These are phyloP conservation scores for Solanum corneliomulleri DNA, from an alignment of 257 asterid genomes.

Conservation along the genomic window DNA sequence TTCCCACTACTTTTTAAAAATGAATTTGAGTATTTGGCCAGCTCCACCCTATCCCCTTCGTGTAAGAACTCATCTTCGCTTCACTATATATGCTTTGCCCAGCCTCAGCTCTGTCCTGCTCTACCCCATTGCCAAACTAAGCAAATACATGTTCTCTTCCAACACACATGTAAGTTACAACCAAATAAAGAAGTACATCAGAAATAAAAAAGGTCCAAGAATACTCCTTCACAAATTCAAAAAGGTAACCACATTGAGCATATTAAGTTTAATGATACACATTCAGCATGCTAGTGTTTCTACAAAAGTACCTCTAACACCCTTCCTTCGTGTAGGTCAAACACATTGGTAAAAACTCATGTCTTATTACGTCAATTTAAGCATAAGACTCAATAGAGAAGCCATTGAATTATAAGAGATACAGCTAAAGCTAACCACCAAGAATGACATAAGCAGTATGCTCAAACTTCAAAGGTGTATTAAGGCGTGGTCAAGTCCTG, in stretches of 20 bases:
- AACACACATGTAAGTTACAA: neutral
- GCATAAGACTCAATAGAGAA: neutral
- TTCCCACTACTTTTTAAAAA: neutral
- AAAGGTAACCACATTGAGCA: neutral
- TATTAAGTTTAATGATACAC: neutral
- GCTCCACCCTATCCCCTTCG: neutral
- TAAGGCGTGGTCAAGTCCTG: neutral
- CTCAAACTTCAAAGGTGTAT: neutral
- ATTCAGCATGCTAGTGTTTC: neutral
- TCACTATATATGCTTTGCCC: neutral
- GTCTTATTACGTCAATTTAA: neutral
- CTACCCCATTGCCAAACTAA: neutral
- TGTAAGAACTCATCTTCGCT: neutral
- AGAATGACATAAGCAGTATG: neutral
- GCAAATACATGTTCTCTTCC: neutral
- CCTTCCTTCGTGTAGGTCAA: neutral
- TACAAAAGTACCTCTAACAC: neutral
- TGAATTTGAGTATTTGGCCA: neutral
- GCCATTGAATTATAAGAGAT: neutral
- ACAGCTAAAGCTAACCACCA: neutral
- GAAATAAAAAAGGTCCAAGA: neutral
- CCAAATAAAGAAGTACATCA: neutral
- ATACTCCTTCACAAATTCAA: neutral
- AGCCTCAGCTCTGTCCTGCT: neutral
- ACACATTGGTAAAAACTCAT: neutral